phyloP scores from a whole-genome alignment of 2,329 filamentous ascomycete species.

The Pleoardoris graminearum region DNA sequence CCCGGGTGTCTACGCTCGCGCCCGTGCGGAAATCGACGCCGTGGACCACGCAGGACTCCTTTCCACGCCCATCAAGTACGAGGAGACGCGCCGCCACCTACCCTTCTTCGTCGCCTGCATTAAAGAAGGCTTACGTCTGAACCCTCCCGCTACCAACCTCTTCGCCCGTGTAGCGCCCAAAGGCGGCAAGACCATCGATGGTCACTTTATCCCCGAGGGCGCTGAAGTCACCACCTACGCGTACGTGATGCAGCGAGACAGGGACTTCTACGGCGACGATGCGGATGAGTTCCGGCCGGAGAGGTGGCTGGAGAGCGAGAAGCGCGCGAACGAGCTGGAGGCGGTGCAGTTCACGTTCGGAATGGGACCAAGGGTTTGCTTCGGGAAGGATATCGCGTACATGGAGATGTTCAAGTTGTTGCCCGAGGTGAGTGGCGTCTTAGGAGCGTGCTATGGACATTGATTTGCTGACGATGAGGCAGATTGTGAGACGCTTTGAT shows the following conservation, averaged over 20 bases:
- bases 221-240: constrained; percentile 54
- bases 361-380: constrained; percentile 30
- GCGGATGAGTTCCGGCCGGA: constrained; percentile 48
- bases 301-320: constrained; percentile 44
- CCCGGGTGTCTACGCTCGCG: constrained; percentile 19
- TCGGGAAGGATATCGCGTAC: constrained; percentile 38
- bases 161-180: constrained; percentile 50
- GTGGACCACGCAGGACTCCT: constrained; percentile 26
- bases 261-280: constrained; percentile 47
- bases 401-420: constrained; percentile 40
- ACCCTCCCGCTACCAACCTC: constrained; percentile 56
- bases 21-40: constrained; percentile 26
- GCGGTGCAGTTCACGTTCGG: constrained; percentile 38
- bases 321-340: constrained; percentile 28
- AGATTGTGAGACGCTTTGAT: constrained; percentile 37
- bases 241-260: constrained; percentile 53
- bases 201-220: constrained; percentile 46
- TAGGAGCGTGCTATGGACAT: neutral
- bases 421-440: constrained; percentile 33
- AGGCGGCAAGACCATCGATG: constrained; percentile 44
- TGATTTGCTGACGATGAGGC: neutral
- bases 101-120: constrained; percentile 58
- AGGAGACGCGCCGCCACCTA: constrained; percentile 37
- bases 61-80: constrained; percentile 30
- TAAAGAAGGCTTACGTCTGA: constrained; percentile 55